Base-by-base conservation (phyloP, 768 basidiomycete species). In the Rhodosporidiobolus odoratus region DNA sequence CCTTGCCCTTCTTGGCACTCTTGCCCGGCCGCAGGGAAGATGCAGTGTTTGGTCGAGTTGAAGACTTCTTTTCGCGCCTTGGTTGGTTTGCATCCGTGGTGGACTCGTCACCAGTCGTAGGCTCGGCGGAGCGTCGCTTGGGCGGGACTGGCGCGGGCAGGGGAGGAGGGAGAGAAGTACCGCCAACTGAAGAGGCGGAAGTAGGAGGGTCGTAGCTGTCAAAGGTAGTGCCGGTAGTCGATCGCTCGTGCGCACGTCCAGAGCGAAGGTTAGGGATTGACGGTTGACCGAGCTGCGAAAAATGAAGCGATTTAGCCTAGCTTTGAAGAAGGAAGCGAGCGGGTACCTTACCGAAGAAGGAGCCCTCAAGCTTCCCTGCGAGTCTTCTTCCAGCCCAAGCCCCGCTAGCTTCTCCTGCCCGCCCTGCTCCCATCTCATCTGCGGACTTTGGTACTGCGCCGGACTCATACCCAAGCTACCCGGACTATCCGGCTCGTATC, bases 401-500 rank as follows among this genome's bases (percentile, higher is more conserved):
- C 69, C 69, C 4, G 58, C 53, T 6, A 65, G 9, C 23, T 58
- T 38, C 34, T 48, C 62, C 0, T 21, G 12, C 38, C 27, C 40
- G 6, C 60, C 45, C 52, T 37, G 21, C 23, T 34, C 27, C 58
- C 69, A 60, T 21, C 62, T 54, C 41, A 32, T 34, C 34, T 62
- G 30, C 30, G 68, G 58, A n/a, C 41, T 64, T n/a, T 64, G 62
- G 38, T 17, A 40, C 17, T 27, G 27, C 10, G 60, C 43, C 53
- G 52, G 43, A 30, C 65, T 64, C 17, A 47, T 58, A 40, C 66
- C 69, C 15, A 57, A 34, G 17, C 56, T n/a, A n/a, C n/a, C n/a
- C n/a, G n/a, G n/a, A n/a, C n/a, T n/a, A n/a, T n/a, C 56, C 13
- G 72, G 47, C 27, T 62, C 68, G 62, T 63, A 66, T 8, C 68